These are phyloP conservation scores for Daedaleopsis sinensis DNA, from an alignment of 768 basidiomycete genomes.

Conservation along the genomic window DNA sequence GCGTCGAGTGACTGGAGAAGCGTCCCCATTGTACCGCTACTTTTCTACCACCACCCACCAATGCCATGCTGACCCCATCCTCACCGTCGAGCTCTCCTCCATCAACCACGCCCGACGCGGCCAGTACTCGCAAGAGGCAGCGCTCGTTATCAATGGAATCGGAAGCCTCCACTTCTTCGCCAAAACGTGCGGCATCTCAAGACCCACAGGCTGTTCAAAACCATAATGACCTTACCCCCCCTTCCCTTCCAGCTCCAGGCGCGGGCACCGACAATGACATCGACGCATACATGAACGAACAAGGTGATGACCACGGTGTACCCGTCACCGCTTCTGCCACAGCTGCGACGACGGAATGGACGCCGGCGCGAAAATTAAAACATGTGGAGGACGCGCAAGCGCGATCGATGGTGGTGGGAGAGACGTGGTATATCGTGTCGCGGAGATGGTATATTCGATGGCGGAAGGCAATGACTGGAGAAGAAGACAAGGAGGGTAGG, in stretches of 20 bases:
- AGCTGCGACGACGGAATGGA: constrained; percentile 25
- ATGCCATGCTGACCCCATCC: constrained; percentile 51
- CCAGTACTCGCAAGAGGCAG: constrained; percentile 63
- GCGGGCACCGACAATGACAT: constrained; percentile 51
- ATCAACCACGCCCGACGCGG: constrained; percentile 33
- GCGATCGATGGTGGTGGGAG: constrained; percentile 58
- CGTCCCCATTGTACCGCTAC: constrained; percentile 5
- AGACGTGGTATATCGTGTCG: constrained; percentile 81
- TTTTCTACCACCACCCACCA: constrained; percentile 15
- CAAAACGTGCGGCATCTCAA: constrained; percentile 81
- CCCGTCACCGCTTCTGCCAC: background rate
- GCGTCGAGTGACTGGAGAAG: constrained; percentile 8
- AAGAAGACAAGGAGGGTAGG: constrained; percentile 67
- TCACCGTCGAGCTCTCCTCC: constrained; percentile 43
- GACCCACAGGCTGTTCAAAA: constrained; percentile 42
- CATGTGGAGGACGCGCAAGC: constrained; percentile 51
- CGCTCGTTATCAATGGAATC: constrained; percentile 79
- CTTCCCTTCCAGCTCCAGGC: constrained; percentile 28
- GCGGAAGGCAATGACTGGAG: constrained; percentile 70
- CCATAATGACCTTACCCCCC: constrained; percentile 37
- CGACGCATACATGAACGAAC: constrained; percentile 49
- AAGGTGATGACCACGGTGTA: constrained; percentile 30
- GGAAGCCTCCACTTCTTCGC: constrained; percentile 67
- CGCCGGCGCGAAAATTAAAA: constrained; percentile 50
- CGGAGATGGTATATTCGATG: constrained; percentile 76